Percentiles rank a stretch among this genome's conserved stretches.
phyloP scores from a whole-genome alignment of 2,329 filamentous ascomycete genomes.

The Calonectria fujianensis region DNA sequence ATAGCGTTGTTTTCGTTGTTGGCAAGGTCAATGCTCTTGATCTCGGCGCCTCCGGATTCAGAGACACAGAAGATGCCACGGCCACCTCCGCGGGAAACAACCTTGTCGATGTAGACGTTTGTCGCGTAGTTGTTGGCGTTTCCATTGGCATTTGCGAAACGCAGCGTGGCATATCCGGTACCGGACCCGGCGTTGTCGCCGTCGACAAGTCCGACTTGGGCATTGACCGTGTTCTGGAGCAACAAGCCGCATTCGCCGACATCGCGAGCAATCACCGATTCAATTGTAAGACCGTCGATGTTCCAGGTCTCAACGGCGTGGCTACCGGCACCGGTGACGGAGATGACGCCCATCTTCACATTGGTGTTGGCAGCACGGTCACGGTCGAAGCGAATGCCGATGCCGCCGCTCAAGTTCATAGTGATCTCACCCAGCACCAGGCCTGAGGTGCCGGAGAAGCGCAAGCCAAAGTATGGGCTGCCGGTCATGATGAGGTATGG shows the following conservation, averaged over 20 bases:
- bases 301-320: conserved; percentile 77
- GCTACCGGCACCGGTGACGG: conserved; percentile 70
- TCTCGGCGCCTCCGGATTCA: conserved; percentile 71
- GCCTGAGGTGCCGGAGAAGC: conserved; percentile 71
- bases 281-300: conserved; percentile 72
- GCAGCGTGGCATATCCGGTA: conserved; percentile 74
- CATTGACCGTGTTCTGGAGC: conserved; percentile 73
- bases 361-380: conserved; percentile 72
- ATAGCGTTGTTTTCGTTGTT: conserved; percentile 74
- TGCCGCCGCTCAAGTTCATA: conserved; percentile 72
- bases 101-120: conserved; percentile 72
- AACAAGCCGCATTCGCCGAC: conserved; percentile 74
- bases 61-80: conserved; percentile 76
- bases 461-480: conserved; percentile 74
- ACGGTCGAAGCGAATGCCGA: conserved; percentile 76
- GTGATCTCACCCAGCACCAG: conserved; percentile 71
- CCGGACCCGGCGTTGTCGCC: conserved; percentile 72
- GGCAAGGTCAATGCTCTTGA: conserved; percentile 69
- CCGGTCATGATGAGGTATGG: conserved; percentile 75
- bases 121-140: conserved; percentile 70
- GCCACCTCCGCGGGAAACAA: conserved; percentile 73
- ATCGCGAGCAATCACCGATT: conserved; percentile 71
- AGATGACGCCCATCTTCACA: conserved; percentile 72
- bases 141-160: conserved; percentile 71
- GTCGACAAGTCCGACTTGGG: conserved; percentile 72